Evolutionary conservation across 345 rosid genomes (phyloP).

Genomic region (Capsella bursapastoris): DNA sequence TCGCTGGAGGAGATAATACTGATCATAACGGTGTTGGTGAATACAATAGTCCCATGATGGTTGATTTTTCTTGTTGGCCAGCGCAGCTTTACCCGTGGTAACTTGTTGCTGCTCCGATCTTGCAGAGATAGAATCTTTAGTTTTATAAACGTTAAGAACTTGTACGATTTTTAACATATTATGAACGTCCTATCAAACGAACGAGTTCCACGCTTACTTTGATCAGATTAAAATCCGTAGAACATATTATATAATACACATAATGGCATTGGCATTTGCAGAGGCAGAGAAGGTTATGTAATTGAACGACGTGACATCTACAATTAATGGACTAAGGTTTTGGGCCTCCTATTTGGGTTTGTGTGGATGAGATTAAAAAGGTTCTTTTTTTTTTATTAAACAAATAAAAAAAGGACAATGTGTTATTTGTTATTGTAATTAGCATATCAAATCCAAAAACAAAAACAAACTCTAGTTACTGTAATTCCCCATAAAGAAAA

Average conservation of each 20-base stretch:
- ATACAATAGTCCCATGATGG: background rate
- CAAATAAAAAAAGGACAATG: too few relatives aligned
- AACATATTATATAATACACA: background rate
- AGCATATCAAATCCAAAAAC: too few relatives aligned
- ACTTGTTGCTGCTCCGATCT: background rate
- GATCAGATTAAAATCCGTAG: background rate
- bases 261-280: too few relatives aligned
- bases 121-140: background rate
- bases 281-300: too few relatives aligned
- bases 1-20: background rate
- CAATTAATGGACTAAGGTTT: too few relatives aligned
- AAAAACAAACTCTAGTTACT: too few relatives aligned
- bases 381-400: too few relatives aligned
- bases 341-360: too few relatives aligned
- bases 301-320: too few relatives aligned
- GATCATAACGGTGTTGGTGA: background rate
- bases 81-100: background rate
- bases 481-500: too few relatives aligned
- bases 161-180: background rate
- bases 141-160: background rate
- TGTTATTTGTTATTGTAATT: too few relatives aligned
- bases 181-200: background rate
- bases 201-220: background rate
- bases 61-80: constrained; percentile 4
- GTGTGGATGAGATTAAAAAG: too few relatives aligned